Evolutionary conservation across 306 rosid species (phyloP), one percentile per base, ranked within the genome.

Genomic region (Begonia peltatifolia): DNA sequence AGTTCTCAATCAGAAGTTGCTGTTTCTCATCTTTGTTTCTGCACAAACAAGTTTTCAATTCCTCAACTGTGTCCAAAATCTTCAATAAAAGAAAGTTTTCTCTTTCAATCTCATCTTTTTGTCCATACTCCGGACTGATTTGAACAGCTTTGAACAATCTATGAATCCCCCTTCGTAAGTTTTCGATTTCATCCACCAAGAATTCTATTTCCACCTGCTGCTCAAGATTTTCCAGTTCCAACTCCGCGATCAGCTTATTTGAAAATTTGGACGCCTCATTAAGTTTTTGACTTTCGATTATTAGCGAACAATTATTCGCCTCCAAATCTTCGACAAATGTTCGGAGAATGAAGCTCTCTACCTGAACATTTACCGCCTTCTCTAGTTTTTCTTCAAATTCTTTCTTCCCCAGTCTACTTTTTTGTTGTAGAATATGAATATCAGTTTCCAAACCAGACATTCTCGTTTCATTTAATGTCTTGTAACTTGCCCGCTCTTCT

Each of bases 191-290:
- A 57, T 77, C 79, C 7, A 83, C 63, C 74, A 92, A 65, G 73
- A 67, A 83, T 64, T 92, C 89, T 30, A 74, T 60, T 74, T 92
- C 99, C 65, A 81, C 77, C 70, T 92, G 96, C 46, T 87, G 94
- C 83, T 79, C 87, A 47, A 92, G 94, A 63, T 87, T 92, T 74
- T 92, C 99, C 47, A 66, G 61, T 75, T 92, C 99, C 88, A 92
- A 71, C 76, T 92, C 99, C 11, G 86, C 68, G 69, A 92, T 75
- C 62, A 87, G 60, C 65, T 75, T 55, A 62, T 84, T 88, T 16
- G 96, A 83, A 65, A 81, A 71, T 41, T 83, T 83, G 13, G 93
- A 81, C 54, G 78, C 81, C 56, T 92, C 94, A 11, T 73, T 55
- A 4, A 76, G 92, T 62, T 82, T 87, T 76, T 81, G 89, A 63